phyloP scores from a whole-genome alignment of 192 early-diverging fungal species.

The Coemansia sp. region DNA sequence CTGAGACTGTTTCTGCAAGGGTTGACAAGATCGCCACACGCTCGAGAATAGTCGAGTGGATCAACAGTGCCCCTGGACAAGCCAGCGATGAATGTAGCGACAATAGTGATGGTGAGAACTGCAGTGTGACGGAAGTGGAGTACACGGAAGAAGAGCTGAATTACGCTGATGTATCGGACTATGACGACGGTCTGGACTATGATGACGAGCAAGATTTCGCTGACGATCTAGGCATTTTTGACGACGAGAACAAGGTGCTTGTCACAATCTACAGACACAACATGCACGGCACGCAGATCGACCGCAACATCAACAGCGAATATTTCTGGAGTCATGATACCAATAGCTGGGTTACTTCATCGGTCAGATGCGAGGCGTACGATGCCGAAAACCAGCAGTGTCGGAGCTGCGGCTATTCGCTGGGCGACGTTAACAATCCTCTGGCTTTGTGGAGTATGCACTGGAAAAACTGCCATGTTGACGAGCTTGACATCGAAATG shows the following conservation, averaged over 20 bases:
- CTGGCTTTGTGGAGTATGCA: neutral
- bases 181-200: too few relatives aligned
- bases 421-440: neutral
- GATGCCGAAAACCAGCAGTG: neutral
- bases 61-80: neutral
- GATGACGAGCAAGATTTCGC: too few relatives aligned
- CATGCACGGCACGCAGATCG: neutral
- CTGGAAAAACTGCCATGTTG: neutral
- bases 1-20: too few relatives aligned
- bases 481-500: neutral
- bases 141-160: too few relatives aligned
- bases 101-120: too few relatives aligned
- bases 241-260: too few relatives aligned
- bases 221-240: too few relatives aligned
- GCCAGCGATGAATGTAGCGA: neutral
- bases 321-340: neutral
- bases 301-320: neutral
- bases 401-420: neutral
- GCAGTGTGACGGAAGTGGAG: too few relatives aligned
- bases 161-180: too few relatives aligned
- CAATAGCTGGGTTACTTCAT: neutral
- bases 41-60: too few relatives aligned
- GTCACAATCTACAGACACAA: neutral
- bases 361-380: neutral
- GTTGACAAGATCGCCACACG: too few relatives aligned